Conservation (phyloP, 1,139 yeast genomes). For the Saccharomycopsis phalli region DNA sequence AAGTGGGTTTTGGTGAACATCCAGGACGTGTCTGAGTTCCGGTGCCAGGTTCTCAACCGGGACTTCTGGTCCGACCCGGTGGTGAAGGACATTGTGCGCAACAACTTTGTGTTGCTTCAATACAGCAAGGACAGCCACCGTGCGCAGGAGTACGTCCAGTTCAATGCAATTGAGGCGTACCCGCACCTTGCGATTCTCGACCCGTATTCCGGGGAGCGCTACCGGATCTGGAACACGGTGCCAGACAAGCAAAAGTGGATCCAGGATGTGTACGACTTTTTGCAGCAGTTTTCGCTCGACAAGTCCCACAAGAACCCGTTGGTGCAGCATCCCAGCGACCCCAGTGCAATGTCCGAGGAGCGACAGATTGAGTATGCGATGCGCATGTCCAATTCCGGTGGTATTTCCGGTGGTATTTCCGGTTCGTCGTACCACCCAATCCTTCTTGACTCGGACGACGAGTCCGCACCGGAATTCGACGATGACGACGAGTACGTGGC, state of each 20-base stretch:
- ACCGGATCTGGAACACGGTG: slow-evolving; percentile 53
- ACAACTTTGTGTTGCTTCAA: slow-evolving; percentile 71
- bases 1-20: slow-evolving; percentile 86
- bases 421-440: slow-evolving; percentile 21
- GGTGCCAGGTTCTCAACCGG: slow-evolving; percentile 82
- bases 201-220: slow-evolving; percentile 90
- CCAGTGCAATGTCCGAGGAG: slow-evolving; percentile 65
- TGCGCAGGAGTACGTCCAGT: slow-evolving; percentile 59
- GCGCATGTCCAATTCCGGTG: slow-evolving; percentile 46
- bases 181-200: slow-evolving; percentile 93
- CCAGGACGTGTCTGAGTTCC: slow-evolving; percentile 77
- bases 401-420: slow-evolving; percentile 20
- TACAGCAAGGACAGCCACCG: slow-evolving; percentile 69
- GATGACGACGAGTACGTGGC: slow-evolving; percentile 20
- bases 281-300: slow-evolving; percentile 55
- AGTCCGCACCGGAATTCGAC: slow-evolving; percentile 21
- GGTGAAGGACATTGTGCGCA: slow-evolving; percentile 55
- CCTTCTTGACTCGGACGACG: slow-evolving; percentile 21
- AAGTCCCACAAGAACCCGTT: slow-evolving; percentile 64
- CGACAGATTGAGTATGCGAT: slow-evolving; percentile 78
- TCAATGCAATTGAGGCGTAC: slow-evolving; percentile 37
- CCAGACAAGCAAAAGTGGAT: slow-evolving; percentile 53
- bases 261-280: slow-evolving; percentile 49
- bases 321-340: slow-evolving; percentile 48
- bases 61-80: slow-evolving; percentile 82